Percentiles rank a stretch among this genome's conserved stretches.
Conservation (phyloP, 2,329 filamentous ascomycete genomes). For the Alternaria sp. region DNA sequence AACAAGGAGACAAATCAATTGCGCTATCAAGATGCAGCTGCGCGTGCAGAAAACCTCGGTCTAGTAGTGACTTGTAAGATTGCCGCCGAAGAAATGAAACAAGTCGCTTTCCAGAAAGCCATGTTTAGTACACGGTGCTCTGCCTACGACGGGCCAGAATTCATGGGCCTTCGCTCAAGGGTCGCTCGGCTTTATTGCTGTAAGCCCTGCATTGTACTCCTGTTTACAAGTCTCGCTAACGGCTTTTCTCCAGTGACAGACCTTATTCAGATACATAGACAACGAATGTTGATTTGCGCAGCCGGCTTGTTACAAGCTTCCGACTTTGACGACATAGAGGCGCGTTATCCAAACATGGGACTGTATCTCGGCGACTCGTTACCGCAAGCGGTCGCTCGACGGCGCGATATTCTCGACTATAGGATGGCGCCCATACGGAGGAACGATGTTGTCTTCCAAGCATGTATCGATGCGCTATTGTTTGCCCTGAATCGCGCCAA, state of each 20-base stretch:
- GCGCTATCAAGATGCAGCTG: background rate
- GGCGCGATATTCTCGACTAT: no score
- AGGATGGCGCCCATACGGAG: no score
- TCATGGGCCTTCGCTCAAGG: background rate
- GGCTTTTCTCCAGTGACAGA: background rate
- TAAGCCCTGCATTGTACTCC: background rate
- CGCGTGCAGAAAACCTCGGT: background rate
- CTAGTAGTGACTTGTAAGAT: background rate
- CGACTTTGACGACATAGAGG: no score
- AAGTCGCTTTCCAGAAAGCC: background rate
- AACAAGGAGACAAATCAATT: background rate
- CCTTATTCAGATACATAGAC: background rate
- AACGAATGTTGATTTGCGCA: background rate
- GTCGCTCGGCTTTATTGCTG: background rate
- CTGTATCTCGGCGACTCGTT: no score
- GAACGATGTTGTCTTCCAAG: no score
- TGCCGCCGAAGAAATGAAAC: accelerated
- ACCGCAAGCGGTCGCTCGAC: no score
- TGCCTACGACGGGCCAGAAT: background rate
- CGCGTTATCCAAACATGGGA: no score
- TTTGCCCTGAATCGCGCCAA: no score
- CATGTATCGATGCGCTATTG: no score
- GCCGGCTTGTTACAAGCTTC: no score
- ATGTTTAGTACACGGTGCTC: background rate
- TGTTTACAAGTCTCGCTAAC: no score